Base-by-base conservation (phyloP, 2,329 filamentous ascomycete species). In the Chalaropsis ovoidea region DNA sequence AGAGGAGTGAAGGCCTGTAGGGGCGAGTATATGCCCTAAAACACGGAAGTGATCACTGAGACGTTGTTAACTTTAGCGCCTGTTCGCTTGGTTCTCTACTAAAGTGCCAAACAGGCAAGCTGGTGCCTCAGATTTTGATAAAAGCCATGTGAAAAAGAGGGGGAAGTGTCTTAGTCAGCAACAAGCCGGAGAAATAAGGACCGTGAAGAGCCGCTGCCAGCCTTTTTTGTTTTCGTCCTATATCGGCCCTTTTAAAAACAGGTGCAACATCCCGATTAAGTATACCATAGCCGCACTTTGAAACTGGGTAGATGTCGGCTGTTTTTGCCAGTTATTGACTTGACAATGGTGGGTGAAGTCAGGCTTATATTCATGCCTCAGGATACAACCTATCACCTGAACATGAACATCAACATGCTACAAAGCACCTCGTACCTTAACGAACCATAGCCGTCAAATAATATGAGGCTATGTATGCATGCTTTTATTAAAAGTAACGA, bases 201-300 rank as follows among this genome's bases (percentile, higher is more conserved):
- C 63, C 66, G 61, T 67, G 63, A 63, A 65, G 63, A 67, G 43
- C 66, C 66, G 66, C 27, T 19, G 17, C 49, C 66, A 62, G 49
- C 63, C 61, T 63, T 58, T 61, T 49, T 62, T 15, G 54, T 67
- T 67, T 67, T 65, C 63, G 66, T 67, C 63, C 66, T 65, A 63
- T 65, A 65, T 65, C 63, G 63, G 66, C 31, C 27, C 60, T 65
- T 31, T 35, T 35, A 17, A 17, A n/a, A 35, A 8, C 24, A 58
- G n/a, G 8, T 13, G n/a, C 7, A 35, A n/a, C 17, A 4, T 15
- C 58, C 41, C 13, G 45, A 63, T 49, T 58, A 10, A 41, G 61
- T 17, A 63, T 41, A 63, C 31, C 31, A 19, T 54, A 63, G 24
- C 61, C 61, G 61, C 61, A 61, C 35, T 19, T 61, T 19, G 5